Evolutionary conservation across 2,329 filamentous ascomycete species (phyloP).

Genomic region (Didymella sp.): DNA sequence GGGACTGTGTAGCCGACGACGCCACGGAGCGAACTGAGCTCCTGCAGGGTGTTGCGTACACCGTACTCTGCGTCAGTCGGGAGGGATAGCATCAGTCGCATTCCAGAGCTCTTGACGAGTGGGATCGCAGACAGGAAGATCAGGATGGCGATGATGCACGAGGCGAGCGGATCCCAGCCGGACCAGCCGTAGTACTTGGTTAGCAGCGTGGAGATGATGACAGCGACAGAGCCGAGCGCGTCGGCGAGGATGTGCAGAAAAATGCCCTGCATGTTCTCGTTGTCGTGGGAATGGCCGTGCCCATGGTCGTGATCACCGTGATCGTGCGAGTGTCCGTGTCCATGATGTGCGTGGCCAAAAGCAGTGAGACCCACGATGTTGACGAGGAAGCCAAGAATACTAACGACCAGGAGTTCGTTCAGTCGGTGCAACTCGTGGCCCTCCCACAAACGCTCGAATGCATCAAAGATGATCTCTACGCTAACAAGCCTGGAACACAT

Average conservation of each 20-base stretch:
- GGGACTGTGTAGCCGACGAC: slow-evolving; percentile 86
- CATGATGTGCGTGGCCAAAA: slow-evolving; percentile 68
- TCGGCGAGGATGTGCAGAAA: slow-evolving; percentile 95
- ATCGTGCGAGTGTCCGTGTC: slow-evolving; percentile 59
- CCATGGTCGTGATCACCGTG: slow-evolving; percentile 51
- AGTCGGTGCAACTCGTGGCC: slow-evolving; percentile 84
- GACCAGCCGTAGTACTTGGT: slow-evolving; percentile 90
- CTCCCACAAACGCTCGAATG: slow-evolving; percentile 83
- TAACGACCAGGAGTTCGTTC: slow-evolving; percentile 86
- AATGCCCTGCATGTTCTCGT: slow-evolving; percentile 98
- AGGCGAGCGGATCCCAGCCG: slow-evolving; percentile 93
- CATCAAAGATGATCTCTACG: slow-evolving; percentile 94
- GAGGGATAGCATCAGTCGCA: slow-evolving; percentile 81
- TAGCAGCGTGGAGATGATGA: slow-evolving; percentile 88
- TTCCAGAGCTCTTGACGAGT: slow-evolving; percentile 83
- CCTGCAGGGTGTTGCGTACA: slow-evolving; percentile 83
- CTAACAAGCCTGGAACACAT: slow-evolving; percentile 74
- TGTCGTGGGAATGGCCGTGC: slow-evolving; percentile 69
- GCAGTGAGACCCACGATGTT: slow-evolving; percentile 92
- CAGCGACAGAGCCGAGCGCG: slow-evolving; percentile 90
- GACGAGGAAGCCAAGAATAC: slow-evolving; percentile 82
- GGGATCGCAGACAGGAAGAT: slow-evolving; percentile 94
- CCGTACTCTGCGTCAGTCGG: slow-evolving; percentile 87
- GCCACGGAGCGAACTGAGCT: slow-evolving; percentile 80
- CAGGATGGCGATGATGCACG: slow-evolving; percentile 88